Percentiles rank a stretch among this genome's conserved stretches.
Conservation (phyloP, 441 rosid genomes). For the Pelargonium myrrhifolium region DNA sequence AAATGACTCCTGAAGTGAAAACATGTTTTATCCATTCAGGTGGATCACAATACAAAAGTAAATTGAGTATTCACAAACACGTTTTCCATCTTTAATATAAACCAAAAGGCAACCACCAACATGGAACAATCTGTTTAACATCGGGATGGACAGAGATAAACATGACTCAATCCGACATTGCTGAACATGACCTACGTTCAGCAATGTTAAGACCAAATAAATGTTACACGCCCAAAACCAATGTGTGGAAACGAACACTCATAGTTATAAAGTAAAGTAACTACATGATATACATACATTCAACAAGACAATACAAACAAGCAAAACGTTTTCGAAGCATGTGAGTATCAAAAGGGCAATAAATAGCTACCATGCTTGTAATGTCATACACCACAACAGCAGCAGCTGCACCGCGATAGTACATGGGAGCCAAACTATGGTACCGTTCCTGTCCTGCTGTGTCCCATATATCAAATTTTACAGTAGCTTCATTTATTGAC, state of each 20-base stretch:
- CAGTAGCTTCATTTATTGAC: conserved; percentile 51
- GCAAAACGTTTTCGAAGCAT: not conserved
- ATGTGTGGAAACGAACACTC: not conserved
- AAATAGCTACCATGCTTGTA: conserved; percentile 48
- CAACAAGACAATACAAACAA: not conserved
- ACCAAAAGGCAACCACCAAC: no score
- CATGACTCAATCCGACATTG: no score
- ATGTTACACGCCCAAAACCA: no score
- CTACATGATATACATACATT: not conserved
- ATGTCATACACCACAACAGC: conserved; percentile 74
- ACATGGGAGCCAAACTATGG: conserved; percentile 83
- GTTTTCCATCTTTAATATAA: no score
- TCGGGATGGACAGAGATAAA: no score
- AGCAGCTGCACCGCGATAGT: conserved; percentile 77
- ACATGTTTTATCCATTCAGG: not conserved
- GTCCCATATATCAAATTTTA: conserved; percentile 83
- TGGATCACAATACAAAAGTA: not conserved
- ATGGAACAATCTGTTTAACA: not conserved
- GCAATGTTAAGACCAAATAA: no score
- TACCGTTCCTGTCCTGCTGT: conserved; percentile 80
- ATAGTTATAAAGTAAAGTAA: not conserved
- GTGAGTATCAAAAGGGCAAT: not conserved
- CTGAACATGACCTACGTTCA: no score
- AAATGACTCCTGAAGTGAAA: conserved; percentile 49
- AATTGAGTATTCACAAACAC: conserved; percentile 1